phyloP scores from a whole-genome alignment of 371 early-diverging fungal species.

The Conidiobolus incongruus region DNA sequence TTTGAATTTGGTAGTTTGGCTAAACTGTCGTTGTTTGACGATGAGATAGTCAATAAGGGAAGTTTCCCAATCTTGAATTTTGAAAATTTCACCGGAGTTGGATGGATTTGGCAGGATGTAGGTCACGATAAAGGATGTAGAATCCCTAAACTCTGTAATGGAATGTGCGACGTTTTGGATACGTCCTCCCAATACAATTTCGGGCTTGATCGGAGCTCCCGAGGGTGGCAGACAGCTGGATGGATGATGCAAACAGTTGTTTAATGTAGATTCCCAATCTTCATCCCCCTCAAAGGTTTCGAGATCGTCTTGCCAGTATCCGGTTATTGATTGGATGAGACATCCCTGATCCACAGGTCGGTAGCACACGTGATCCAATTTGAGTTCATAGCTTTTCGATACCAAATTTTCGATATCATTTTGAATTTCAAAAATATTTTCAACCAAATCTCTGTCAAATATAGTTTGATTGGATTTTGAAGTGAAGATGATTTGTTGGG shows the following conservation, averaged over 20 bases:
- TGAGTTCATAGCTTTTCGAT: constrained; percentile 8
- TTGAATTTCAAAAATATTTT: constrained; percentile 25
- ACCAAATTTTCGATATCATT: constrained; percentile 16
- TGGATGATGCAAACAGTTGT: constrained; percentile 24
- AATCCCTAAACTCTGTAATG: constrained; percentile 14
- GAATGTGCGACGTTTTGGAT: too few species aligned
- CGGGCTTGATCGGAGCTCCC: constrained; percentile 39
- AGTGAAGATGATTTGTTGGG: constrained; percentile 40
- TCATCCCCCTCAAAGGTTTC: constrained; percentile 16
- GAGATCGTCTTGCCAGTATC: constrained; percentile 42
- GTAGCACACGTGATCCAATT: constrained; percentile 36
- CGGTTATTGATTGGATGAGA: constrained; percentile 44
- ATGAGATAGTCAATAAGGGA: constrained; percentile 18
- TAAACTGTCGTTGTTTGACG: constrained; percentile 9
- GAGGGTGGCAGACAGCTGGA: constrained; percentile 34
- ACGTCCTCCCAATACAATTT: constrained; percentile 42
- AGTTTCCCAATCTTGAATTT: constrained; percentile 38
- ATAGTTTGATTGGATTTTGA: constrained; percentile 13
- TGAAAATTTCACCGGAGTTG: constrained; percentile 12
- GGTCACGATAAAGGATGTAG: constrained; percentile 37
- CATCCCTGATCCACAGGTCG: constrained; percentile 40
- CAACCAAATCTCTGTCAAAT: constrained; percentile 18
- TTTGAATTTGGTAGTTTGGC: constrained; percentile 9
- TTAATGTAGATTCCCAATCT: constrained; percentile 21
- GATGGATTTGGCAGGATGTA: constrained; percentile 36